phyloP scores from a whole-genome alignment of 2,329 filamentous ascomycete species.

The Fusarium bulbicola region DNA sequence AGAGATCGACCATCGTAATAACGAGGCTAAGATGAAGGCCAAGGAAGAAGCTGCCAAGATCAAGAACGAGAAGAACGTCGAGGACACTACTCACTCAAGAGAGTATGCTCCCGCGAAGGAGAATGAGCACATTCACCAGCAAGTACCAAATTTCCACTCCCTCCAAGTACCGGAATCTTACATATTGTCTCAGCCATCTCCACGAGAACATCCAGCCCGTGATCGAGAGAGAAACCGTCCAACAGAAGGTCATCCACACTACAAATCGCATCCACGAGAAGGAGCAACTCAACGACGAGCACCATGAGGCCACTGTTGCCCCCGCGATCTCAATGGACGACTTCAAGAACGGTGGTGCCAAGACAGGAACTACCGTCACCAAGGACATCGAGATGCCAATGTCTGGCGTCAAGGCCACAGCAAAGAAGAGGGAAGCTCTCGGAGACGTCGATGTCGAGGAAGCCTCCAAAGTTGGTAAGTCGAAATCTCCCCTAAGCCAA shows the following conservation, averaged over 20 bases:
- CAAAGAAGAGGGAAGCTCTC: conserved; percentile 6
- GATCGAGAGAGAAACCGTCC: conserved; percentile 27
- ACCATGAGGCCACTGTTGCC: conserved; percentile 15
- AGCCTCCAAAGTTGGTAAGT: background rate
- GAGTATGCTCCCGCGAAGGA: conserved; percentile 14
- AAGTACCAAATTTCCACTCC: accelerated
- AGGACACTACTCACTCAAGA: conserved; percentile 16
- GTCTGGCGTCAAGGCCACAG: background rate
- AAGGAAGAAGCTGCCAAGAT: conserved; percentile 25
- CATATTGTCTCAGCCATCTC: background rate
- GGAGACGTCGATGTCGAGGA: background rate
- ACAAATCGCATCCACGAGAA: conserved; percentile 21
- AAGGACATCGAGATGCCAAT: conserved; percentile 7
- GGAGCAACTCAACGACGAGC: conserved; percentile 17
- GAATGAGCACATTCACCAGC: conserved; percentile 24
- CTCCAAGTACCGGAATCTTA: background rate
- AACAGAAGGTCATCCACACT: conserved; percentile 26
- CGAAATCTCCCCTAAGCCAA: accelerated
- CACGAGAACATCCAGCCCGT: conserved; percentile 28
- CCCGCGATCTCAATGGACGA: conserved; percentile 7
- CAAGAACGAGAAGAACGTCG: conserved; percentile 9
- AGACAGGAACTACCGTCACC: background rate
- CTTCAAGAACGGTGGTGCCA: conserved; percentile 7
- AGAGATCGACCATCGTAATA: conserved; percentile 23
- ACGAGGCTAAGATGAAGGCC: conserved; percentile 11